A percentile compares a stretch with the other conserved stretches of the same genome.
Conservation (phyloP, 768 basidiomycete species). For the Agaricus subrufescens region DNA sequence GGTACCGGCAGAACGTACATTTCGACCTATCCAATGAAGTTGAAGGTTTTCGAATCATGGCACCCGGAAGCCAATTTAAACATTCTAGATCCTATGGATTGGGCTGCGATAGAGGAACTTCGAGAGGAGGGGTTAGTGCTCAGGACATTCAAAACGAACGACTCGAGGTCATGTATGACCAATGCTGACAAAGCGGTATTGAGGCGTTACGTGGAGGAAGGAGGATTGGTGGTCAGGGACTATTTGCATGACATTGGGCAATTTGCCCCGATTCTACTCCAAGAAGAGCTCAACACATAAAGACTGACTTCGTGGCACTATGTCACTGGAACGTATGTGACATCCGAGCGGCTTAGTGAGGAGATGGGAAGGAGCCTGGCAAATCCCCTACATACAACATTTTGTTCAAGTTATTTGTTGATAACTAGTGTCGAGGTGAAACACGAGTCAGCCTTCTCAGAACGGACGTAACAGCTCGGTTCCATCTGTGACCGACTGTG, state of each 20-base stretch:
- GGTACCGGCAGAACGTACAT: too few species aligned
- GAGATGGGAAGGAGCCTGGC: too few species aligned
- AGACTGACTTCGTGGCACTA: not conserved
- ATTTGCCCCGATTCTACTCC: slow-evolving; percentile 1
- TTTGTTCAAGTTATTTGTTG: too few species aligned
- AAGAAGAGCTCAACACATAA: not conserved
- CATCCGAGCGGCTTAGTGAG: too few species aligned
- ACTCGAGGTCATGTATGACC: not conserved
- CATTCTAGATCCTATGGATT: not conserved
- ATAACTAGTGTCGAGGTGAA: too few species aligned
- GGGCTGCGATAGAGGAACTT: not conserved
- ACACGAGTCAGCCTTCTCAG: too few species aligned
- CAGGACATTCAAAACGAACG: not conserved
- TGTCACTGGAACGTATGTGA: not conserved
- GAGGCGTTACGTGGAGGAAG: not conserved
- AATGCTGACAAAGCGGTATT: not conserved
- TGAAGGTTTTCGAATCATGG: slow-evolving; percentile 8
- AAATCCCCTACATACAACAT: too few species aligned
- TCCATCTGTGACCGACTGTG: too few species aligned
- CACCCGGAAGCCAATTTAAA: not conserved
- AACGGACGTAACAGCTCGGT: too few species aligned
- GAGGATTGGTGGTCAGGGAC: slow-evolving; percentile 4
- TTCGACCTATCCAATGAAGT: not conserved
- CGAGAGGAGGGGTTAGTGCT: slow-evolving; percentile 3
- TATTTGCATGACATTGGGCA: slow-evolving; percentile 7